Evolutionary conservation across 345 rosid genomes (phyloP), one percentile per base, ranked within the genome.

Genomic region (Hypericum perforatum): DNA sequence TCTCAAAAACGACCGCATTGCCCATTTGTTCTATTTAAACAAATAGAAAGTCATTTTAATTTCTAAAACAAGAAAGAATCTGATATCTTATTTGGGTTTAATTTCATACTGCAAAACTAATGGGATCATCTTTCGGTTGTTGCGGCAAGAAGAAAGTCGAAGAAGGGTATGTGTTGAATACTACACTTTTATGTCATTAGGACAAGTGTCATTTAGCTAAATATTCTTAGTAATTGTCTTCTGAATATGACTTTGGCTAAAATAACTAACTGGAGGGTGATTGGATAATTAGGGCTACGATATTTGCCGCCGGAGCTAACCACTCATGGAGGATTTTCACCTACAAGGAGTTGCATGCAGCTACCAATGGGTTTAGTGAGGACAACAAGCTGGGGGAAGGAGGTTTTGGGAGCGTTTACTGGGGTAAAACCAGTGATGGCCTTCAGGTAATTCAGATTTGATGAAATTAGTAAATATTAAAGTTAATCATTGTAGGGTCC

Each of bases 361-460:
- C 90, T 6, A 83, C 90, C 5, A 76, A 74, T 60, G 90, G 86
- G n/a, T 83, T 83, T 61, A 70, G 79, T 29, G 90, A 83, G 8
- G 84, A 80, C 36, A 83, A 80, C 61, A 74, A 68, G 61, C 58
- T 66, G 38, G 70, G 70, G 11, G 65, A 66, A 66, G 65, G 62
- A 11, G 62, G 70, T 0, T 80, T 83, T 49, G 90, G 90, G 43
- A 80, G 91, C 67, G 91, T 83, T 52, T 83, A 74, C 13, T 83
- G 82, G 84, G 86, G 91, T n/a, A 83, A 74, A 70, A 83, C 91
- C 9, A 38, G 39, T 0, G 86, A 83, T 42, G 91, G 86, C 13
- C 78, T 80, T 57, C 79, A 83, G 80, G 90, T 78, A 56, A 22
- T 4, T 22, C 4, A 22, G 32, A 22, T 22, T 22, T 22, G 32